Conservation (phyloP, 169 alveolate species). For the Plasmodium gonderi region DNA sequence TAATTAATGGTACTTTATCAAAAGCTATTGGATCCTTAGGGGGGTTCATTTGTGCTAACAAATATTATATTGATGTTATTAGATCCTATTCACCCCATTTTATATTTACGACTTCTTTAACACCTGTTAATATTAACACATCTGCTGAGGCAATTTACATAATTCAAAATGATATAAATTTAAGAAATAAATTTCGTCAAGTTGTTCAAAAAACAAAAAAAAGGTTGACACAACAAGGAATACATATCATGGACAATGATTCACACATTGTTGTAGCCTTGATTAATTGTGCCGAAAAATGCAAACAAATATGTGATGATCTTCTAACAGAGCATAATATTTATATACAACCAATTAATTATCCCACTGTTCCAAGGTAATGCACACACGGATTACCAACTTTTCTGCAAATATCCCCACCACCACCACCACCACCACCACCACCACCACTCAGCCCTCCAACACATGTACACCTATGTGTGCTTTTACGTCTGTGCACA, state of each 20-base stretch:
- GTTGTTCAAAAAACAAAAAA: slow-evolving; percentile 81
- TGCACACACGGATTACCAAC: not conserved
- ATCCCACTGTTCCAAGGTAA: slow-evolving; percentile 90
- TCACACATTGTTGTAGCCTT: slow-evolving; percentile 89
- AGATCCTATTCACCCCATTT: slow-evolving; percentile 89
- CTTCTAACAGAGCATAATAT: slow-evolving; percentile 83
- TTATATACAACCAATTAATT: slow-evolving; percentile 91
- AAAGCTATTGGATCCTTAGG: slow-evolving; percentile 92
- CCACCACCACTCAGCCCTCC: not conserved
- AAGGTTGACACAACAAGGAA: slow-evolving; percentile 75
- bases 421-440: no score
- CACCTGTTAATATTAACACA: slow-evolving; percentile 89
- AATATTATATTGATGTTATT: slow-evolving; percentile 83
- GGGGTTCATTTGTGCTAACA: slow-evolving; percentile 90
- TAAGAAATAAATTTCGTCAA: slow-evolving; percentile 78
- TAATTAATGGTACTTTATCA: slow-evolving; percentile 91
- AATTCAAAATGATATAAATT: slow-evolving; percentile 43
- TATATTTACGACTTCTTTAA: slow-evolving; percentile 91
- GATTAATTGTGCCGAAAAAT: slow-evolving; percentile 86
- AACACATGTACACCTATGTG: not conserved
- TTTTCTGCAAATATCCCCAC: no score
- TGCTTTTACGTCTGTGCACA: not conserved
- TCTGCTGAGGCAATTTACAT: slow-evolving; percentile 85
- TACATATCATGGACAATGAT: slow-evolving; percentile 83
- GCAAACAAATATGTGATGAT: slow-evolving; percentile 85